Base-by-base conservation (phyloP, 2,329 filamentous ascomycete genomes). In the Aspergillus ruber region DNA sequence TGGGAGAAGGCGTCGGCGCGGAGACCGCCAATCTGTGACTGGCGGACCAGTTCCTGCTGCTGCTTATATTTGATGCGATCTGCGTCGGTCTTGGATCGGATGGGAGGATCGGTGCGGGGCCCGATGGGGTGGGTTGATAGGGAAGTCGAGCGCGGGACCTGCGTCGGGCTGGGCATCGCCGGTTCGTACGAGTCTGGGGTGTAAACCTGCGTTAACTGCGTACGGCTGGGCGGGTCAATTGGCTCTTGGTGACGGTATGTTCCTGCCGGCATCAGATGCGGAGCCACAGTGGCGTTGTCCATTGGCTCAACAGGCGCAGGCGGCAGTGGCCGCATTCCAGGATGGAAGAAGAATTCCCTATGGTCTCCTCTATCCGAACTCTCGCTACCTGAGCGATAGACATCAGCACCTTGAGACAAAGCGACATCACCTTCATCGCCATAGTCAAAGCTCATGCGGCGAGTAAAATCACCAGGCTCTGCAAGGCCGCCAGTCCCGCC, bases 331-430 rank as follows among this genome's bases (percentile, higher is more conserved):
- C 75, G 75, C 62, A 90, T 82, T 35, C 88, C 88, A 15, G 90
- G 90, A 60, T 97, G 90, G 65, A 94, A 98, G 64, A 95, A 95
- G 63, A 97, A 83, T 58, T 95, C 93, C 15, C 86, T 87, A 52
- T 89, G 88, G 47, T 90, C 88, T 39, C 86, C 83, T 54, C 81
- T 81, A 32, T 73, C 70, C 1, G 84, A 83, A 23, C 84, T 87
- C 33, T 88, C 83, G 56, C 81, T 83, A 13, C 67, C 70, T 33
- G 74, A 77, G 42, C 66, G 68, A 49, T 74, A 59, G 47, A 66
- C 62, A 43, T 60, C 54, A 56, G 70, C 58, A 70, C 80, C 57
- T 72, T 85, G 54, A 70, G 76, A 48, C 71, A 78, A 79, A 75
- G 63, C 80, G 68, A 41, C 75, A 63, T 97, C 91, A 55, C 41